Conservation (phyloP, 495 filamentous ascomycete genomes). For the Lasiosphaeria miniovina region DNA sequence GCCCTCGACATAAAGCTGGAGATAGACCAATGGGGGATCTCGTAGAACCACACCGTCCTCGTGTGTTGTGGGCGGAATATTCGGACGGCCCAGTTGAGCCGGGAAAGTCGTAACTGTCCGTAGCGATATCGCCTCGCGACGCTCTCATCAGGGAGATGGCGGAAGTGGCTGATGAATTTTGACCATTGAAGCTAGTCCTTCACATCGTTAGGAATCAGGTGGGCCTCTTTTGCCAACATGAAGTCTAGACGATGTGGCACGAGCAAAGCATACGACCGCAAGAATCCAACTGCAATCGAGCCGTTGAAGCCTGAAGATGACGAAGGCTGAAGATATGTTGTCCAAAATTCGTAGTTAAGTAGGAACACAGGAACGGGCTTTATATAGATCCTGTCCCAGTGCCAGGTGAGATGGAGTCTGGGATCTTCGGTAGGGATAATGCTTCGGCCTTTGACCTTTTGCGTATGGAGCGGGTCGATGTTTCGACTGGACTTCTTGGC, state of each 20-base stretch:
- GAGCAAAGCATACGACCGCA: constrained; percentile 13
- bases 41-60: constrained; percentile 10
- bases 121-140: constrained; percentile 6
- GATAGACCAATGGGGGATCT: constrained; percentile 5
- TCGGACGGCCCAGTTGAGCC: constrained; percentile 10
- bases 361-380: constrained; percentile 10
- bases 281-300: constrained; percentile 5
- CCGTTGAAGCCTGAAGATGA: constrained; percentile 1
- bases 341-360: constrained; percentile 8
- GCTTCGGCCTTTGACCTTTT: constrained; percentile 8
- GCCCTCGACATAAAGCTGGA: constrained; percentile 9
- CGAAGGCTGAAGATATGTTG: background rate
- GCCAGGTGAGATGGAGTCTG: constrained; percentile 11
- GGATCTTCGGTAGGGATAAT: constrained; percentile 15
- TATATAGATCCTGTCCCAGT: constrained; percentile 11
- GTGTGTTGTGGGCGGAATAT: constrained; percentile 3
- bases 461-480: constrained; percentile 16
- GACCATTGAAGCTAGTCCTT: constrained; percentile 3
- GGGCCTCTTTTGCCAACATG: constrained; percentile 4
- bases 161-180: constrained; percentile 8
- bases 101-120: constrained; percentile 12
- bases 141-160: background rate
- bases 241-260: constrained; percentile 9
- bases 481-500: constrained; percentile 5
- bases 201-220: constrained; percentile 8